Conservation (phyloP, 2,329 filamentous ascomycete genomes). For the Ophiostoma sp. region DNA sequence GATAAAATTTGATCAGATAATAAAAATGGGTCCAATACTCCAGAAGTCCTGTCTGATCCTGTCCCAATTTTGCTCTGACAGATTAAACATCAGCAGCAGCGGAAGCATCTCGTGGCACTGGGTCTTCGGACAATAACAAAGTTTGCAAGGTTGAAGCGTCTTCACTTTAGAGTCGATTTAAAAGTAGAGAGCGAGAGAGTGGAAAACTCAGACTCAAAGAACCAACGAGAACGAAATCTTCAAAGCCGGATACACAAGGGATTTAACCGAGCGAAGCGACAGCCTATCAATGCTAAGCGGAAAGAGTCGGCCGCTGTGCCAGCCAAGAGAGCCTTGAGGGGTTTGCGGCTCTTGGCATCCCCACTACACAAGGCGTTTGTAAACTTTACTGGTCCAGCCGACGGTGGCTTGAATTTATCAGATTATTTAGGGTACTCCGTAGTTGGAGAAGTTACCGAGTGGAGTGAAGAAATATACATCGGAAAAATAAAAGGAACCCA, state of each 20-base stretch:
- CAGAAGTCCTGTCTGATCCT: no score
- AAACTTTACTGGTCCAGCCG: background rate
- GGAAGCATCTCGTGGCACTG: background rate
- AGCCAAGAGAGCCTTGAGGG: constrained; percentile 7
- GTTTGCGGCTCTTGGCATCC: background rate
- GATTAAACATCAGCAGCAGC: background rate
- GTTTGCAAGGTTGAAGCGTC: background rate
- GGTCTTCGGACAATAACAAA: constrained; percentile 1
- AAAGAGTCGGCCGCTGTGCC: background rate
- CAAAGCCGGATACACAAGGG: background rate
- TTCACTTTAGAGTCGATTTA: background rate
- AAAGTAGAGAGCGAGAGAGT: background rate
- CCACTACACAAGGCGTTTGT: background rate
- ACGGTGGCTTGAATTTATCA: background rate
- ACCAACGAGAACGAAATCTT: background rate
- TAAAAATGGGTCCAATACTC: background rate
- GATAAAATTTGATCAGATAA: constrained; percentile 1
- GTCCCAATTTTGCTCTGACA: background rate
- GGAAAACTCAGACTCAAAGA: background rate
- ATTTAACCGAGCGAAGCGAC: constrained; percentile 1
- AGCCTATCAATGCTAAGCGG: background rate
- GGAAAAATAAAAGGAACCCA: background rate
- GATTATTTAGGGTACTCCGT: background rate
- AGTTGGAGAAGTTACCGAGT: background rate
- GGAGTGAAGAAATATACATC: background rate